Conservation (phyloP, 2,329 filamentous ascomycete species). For the Curvularia spicifera region DNA sequence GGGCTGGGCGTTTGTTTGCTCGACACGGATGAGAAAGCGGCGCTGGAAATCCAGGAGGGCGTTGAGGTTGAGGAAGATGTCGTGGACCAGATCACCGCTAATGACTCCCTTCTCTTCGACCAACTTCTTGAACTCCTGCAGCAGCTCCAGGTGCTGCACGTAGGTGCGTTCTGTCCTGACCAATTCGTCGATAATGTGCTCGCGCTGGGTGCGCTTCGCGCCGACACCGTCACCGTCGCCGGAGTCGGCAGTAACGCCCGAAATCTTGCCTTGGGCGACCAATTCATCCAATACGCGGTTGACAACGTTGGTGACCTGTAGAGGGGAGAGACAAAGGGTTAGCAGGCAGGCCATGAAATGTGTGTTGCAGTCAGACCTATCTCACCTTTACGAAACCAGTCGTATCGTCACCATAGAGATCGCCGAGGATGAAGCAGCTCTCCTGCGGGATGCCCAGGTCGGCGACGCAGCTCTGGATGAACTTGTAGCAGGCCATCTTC, state of each 20-base stretch:
- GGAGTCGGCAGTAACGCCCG: slow-evolving; percentile 50
- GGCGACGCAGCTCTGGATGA: slow-evolving; percentile 85
- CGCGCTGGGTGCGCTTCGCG: slow-evolving; percentile 71
- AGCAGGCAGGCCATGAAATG: slow-evolving; percentile 42
- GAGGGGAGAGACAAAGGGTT: neutral
- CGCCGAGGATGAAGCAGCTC: slow-evolving; percentile 89
- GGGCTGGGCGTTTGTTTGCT: slow-evolving; percentile 88
- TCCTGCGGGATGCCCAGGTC: slow-evolving; percentile 79
- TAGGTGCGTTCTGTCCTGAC: slow-evolving; percentile 97
- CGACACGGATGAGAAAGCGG: slow-evolving; percentile 91
- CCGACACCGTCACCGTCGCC: slow-evolving; percentile 55
- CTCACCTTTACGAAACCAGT: slow-evolving; percentile 89
- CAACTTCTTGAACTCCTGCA: slow-evolving; percentile 89
- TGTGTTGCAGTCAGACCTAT: no score
- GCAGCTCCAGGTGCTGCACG: slow-evolving; percentile 92
- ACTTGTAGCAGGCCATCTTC: slow-evolving; percentile 90
- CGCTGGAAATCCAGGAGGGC: slow-evolving; percentile 94
- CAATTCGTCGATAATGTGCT: slow-evolving; percentile 89
- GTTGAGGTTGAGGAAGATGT: slow-evolving; percentile 97
- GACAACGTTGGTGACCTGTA: slow-evolving; percentile 83
- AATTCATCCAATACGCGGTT: slow-evolving; percentile 90
- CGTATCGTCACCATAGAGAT: slow-evolving; percentile 91
- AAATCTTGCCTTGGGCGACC: slow-evolving; percentile 75
- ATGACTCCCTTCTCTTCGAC: slow-evolving; percentile 87
- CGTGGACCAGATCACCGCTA: slow-evolving; percentile 86